Evolutionary conservation across 1,139 yeast genomes (phyloP).

Genomic region (Taphrina wiesneri): DNA sequence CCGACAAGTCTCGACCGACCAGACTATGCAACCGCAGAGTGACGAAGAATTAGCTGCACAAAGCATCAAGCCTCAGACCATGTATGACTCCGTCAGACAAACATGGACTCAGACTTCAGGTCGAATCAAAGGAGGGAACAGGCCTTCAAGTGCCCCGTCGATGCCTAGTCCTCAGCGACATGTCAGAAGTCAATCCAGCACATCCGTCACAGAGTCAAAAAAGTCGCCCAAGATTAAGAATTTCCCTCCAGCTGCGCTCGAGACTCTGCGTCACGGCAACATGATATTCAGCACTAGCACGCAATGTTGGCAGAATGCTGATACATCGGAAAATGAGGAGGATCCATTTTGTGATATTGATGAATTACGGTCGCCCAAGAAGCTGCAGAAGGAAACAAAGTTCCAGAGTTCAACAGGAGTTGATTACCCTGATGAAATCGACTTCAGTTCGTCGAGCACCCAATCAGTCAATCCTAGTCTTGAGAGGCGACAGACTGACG

Average conservation of each 20-base stretch:
- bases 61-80: background rate
- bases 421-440: conserved; percentile 18
- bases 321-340: background rate
- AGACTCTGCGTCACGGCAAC: conserved; percentile 23
- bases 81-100: conserved; percentile 24
- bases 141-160: background rate
- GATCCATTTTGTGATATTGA: conserved; percentile 5
- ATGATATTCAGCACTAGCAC: conserved; percentile 21
- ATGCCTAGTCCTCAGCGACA: background rate
- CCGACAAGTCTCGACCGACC: conserved; percentile 10
- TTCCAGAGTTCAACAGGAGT: background rate
- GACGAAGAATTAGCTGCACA: background rate
- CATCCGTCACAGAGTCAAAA: background rate
- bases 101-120: conserved; percentile 21
- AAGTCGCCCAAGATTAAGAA: conserved; percentile 7
- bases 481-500: background rate
- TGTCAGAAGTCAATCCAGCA: background rate
- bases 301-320: conserved; percentile 18
- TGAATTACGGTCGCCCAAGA: background rate
- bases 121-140: background rate
- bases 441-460: conserved; percentile 1
- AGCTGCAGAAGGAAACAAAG: background rate
- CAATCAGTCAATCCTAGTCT: background rate
- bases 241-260: conserved; percentile 22
- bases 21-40: background rate